These are phyloP conservation scores for Cladosporium austrohemisphaericum DNA, from an alignment of 2,329 filamentous ascomycete genomes.

Conservation along the genomic window DNA sequence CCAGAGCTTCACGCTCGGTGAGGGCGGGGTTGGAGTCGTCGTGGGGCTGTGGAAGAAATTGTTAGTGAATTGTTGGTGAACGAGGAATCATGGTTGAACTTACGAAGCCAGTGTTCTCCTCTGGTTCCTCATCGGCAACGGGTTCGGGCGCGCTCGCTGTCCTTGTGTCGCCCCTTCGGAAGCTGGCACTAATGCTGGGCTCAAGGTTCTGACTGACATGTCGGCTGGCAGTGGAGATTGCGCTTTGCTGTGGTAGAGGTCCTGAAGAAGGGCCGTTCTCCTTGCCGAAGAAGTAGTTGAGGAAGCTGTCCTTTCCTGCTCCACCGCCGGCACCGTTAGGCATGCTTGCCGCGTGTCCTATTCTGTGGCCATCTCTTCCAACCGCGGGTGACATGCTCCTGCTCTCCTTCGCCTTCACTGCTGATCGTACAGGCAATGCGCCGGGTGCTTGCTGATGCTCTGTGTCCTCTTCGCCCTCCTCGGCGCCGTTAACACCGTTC, in stretches of 20 bases:
- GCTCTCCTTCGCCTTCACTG: slow-evolving; percentile 47
- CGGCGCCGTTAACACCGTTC: slow-evolving; percentile 68
- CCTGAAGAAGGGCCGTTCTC: slow-evolving; percentile 59
- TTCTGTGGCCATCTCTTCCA: slow-evolving; percentile 45
- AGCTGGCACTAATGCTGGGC: slow-evolving; percentile 77
- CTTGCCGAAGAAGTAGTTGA: slow-evolving; percentile 99
- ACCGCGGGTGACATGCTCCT: slow-evolving; percentile 82
- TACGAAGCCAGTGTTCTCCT: slow-evolving; percentile 27
- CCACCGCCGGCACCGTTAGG: slow-evolving; percentile 41
- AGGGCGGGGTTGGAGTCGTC: slow-evolving; percentile 59
- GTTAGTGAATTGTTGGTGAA: not conserved
- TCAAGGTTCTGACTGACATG: slow-evolving; percentile 78
- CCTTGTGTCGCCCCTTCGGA: slow-evolving; percentile 66
- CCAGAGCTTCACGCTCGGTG: slow-evolving; percentile 92
- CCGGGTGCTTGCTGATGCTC: slow-evolving; percentile 44
- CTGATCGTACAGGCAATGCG: slow-evolving; percentile 53
- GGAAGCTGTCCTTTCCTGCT: slow-evolving; percentile 79
- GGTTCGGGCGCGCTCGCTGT: slow-evolving; percentile 25
- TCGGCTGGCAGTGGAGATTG: slow-evolving; percentile 47
- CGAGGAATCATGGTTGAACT: slow-evolving; percentile 9
- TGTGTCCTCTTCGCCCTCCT: slow-evolving; percentile 64
- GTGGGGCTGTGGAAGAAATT: slow-evolving; percentile 10
- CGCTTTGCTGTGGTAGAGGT: slow-evolving; percentile 33
- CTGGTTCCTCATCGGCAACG: slow-evolving; percentile 54
- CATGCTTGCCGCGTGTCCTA: slow-evolving; percentile 22